Evolutionary conservation across 169 alveolate species (phyloP).

Genomic region (Eimeria acervulina): DNA sequence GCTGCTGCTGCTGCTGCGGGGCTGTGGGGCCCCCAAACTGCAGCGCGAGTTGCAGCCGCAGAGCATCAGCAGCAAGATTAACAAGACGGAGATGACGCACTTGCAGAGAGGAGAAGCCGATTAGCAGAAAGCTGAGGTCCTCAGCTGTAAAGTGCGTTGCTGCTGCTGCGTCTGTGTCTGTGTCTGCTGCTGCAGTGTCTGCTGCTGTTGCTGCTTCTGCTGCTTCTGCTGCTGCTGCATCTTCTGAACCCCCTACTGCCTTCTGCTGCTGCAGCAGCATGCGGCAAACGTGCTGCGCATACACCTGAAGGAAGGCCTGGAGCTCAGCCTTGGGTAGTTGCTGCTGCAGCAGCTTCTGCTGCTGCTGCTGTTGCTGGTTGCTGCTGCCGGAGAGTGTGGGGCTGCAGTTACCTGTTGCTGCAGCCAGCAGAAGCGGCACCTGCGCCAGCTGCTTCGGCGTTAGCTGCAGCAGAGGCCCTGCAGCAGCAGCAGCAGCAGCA

Average conservation of each 20-base stretch:
- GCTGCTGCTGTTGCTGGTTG: background rate
- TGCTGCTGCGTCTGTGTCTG: background rate
- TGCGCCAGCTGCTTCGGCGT: no score
- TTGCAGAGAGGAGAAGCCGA: background rate
- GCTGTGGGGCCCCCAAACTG: no score
- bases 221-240: background rate
- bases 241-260: background rate
- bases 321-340: background rate
- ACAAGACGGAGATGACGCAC: background rate
- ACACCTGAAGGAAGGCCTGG: background rate
- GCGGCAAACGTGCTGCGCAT: background rate
- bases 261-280: background rate
- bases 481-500: no score
- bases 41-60: background rate
- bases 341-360: background rate
- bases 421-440: no score
- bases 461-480: no score
- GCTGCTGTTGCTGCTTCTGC: background rate
- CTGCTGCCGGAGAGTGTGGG: background rate
- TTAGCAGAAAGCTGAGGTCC: background rate
- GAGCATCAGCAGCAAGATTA: background rate
- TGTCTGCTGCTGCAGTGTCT: background rate
- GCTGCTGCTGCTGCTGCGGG: no score
- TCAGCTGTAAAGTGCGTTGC: background rate
- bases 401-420: no score